Percentiles rank a stretch among this genome's conserved stretches.
These are phyloP conservation scores for Aspergillus hiratsukae DNA, from an alignment of 2,329 filamentous ascomycete species.

Conservation along the genomic window DNA sequence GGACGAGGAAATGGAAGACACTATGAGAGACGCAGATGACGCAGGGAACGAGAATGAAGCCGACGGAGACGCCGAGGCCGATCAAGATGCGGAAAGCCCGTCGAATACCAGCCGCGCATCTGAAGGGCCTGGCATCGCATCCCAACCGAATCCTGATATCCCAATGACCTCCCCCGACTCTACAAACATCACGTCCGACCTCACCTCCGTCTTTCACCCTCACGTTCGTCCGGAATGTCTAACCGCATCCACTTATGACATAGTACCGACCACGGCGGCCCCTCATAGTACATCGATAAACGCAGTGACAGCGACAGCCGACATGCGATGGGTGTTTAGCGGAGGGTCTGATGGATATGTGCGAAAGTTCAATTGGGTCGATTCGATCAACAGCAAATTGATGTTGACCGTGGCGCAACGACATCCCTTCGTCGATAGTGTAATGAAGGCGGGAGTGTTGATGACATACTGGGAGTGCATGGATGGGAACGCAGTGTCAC, in stretches of 20 bases:
- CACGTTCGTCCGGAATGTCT: constrained; percentile 72
- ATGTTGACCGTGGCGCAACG: constrained; percentile 90
- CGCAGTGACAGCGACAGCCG: constrained; percentile 82
- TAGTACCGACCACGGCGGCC: constrained; percentile 93
- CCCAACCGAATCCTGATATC: constrained; percentile 46
- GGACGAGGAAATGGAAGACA: constrained; percentile 46
- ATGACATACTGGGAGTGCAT: constrained; percentile 99
- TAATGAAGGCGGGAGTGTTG: constrained; percentile 88
- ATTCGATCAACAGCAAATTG: constrained; percentile 91
- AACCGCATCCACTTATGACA: constrained; percentile 79
- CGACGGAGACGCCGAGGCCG: constrained; percentile 30
- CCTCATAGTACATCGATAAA: constrained; percentile 96
- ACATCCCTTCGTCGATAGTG: constrained; percentile 95
- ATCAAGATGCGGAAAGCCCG: constrained; percentile 35
- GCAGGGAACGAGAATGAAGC: constrained; percentile 35
- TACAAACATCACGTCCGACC: constrained; percentile 28
- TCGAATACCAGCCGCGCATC: constrained; percentile 40
- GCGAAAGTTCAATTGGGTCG: constrained; percentile 91
- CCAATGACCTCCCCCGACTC: constrained; percentile 45
- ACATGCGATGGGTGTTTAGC: constrained; percentile 91
- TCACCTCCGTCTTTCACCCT: constrained; percentile 50
- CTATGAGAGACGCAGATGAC: constrained; percentile 41
- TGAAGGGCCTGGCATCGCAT: constrained; percentile 29
- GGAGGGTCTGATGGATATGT: constrained; percentile 95
- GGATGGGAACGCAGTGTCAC: constrained; percentile 69